These are phyloP conservation scores for Gyromitra esculenta DNA, from an alignment of 2,329 filamentous ascomycete species.

Conservation along the genomic window DNA sequence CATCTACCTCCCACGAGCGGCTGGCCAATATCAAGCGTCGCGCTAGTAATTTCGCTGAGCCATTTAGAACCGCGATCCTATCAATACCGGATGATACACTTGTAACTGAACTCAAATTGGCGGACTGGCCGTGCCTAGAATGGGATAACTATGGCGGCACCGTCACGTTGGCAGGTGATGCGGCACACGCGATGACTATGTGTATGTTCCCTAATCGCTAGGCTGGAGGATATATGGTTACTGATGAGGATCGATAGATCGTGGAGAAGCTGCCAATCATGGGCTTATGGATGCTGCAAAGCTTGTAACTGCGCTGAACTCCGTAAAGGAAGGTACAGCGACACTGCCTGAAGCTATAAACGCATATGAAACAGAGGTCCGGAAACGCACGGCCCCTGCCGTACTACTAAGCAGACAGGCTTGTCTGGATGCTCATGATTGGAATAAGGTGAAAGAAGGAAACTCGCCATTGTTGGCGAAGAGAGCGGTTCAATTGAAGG, in stretches of 20 bases:
- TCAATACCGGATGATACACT: slow-evolving; percentile 62
- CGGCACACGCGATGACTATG: slow-evolving; percentile 70
- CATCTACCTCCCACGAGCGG: slow-evolving; percentile 58
- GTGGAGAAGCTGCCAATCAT: slow-evolving; percentile 69
- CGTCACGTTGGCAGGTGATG: slow-evolving; percentile 66
- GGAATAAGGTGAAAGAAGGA: slow-evolving; percentile 61
- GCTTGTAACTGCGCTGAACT: slow-evolving; percentile 60
- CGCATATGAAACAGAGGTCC: slow-evolving; percentile 64
- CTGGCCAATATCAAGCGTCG: slow-evolving; percentile 63
- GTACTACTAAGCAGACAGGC: slow-evolving; percentile 66
- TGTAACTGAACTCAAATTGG: slow-evolving; percentile 59
- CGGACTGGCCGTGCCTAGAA: slow-evolving; percentile 59
- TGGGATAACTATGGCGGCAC: slow-evolving; percentile 61
- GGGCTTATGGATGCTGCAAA: slow-evolving; percentile 66
- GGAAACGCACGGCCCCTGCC: slow-evolving; percentile 62
- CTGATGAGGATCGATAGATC: slow-evolving; percentile 62
- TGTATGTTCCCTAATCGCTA: slow-evolving; percentile 62
- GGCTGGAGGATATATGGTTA: background rate
- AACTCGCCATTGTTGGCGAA: slow-evolving; percentile 59
- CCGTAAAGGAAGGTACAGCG: slow-evolving; percentile 46
- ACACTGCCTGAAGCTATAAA: slow-evolving; percentile 58
- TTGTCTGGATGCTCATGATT: slow-evolving; percentile 68
- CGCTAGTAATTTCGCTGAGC: slow-evolving; percentile 64
- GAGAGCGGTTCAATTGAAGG: slow-evolving; percentile 24
- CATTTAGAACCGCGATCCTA: slow-evolving; percentile 63